A percentile compares a stretch with the other conserved stretches of the same genome.
Conservation (phyloP, 1,284 basidiomycete genomes). For the Sphagnurus paluster region DNA sequence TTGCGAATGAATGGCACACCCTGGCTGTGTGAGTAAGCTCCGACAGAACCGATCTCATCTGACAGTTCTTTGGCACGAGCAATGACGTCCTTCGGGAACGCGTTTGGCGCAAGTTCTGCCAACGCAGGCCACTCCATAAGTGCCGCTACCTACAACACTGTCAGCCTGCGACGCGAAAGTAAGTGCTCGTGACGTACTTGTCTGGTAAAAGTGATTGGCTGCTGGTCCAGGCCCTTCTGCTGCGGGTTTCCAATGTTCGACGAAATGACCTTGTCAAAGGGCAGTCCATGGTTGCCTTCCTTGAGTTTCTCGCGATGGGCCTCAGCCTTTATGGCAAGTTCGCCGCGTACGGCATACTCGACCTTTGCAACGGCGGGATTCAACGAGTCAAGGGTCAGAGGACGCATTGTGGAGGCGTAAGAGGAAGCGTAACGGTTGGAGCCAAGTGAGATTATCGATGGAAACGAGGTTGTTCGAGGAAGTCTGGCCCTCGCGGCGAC, state of each 20-base stretch:
- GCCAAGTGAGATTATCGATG: conserved; percentile 22
- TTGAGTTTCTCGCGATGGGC: conserved; percentile 73
- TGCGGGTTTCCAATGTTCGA: conserved; percentile 99
- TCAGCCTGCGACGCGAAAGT: not conserved
- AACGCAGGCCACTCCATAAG: conserved; percentile 92
- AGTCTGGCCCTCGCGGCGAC: conserved; percentile 9
- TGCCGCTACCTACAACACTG: conserved; percentile 68
- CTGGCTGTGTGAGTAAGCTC: conserved; percentile 96
- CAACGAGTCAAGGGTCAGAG: conserved; percentile 61
- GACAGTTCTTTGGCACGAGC: conserved; percentile 80
- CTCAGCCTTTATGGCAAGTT: conserved; percentile 94
- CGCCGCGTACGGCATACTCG: conserved; percentile 96
- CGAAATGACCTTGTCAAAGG: conserved; percentile 89
- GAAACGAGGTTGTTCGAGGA: conserved; percentile 10
- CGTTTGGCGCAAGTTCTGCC: conserved; percentile 72
- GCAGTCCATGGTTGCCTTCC: conserved; percentile 58
- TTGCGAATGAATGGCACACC: conserved; percentile 89
- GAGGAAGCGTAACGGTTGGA: conserved; percentile 16
- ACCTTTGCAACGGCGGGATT: conserved; percentile 89
- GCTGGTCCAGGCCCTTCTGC: conserved; percentile 92
- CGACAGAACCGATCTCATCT: conserved; percentile 90
- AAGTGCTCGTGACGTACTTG: conserved; percentile 58
- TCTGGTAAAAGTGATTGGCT: conserved; percentile 89
- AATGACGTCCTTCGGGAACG: conserved; percentile 88
- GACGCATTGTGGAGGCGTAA: conserved; percentile 44